These are phyloP conservation scores for Myxozyma vanderwaltii DNA, from an alignment of 805 yeast genomes.

Conservation along the genomic window DNA sequence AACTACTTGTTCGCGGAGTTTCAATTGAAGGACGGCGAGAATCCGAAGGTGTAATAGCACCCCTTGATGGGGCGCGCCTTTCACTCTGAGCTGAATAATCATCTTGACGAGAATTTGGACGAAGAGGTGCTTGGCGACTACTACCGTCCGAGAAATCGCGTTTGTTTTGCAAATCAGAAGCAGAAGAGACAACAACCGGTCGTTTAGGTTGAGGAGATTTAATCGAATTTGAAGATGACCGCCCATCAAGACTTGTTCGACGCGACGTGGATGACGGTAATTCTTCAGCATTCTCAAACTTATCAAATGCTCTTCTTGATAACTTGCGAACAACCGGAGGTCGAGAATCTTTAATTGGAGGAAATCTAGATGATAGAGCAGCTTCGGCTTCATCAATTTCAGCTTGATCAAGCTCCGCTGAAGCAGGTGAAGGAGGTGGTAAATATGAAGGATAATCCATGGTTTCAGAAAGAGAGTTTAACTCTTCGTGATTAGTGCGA, in stretches of 20 bases:
- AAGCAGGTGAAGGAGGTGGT: slow-evolving; percentile 21
- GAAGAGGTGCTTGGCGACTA: neutral
- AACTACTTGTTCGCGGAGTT: neutral
- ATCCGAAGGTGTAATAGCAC: slow-evolving; percentile 21
- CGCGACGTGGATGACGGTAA: neutral
- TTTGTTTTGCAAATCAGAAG: neutral
- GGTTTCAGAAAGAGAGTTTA: slow-evolving; percentile 15
- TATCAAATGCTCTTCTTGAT: slow-evolving; percentile 8
- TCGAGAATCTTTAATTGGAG: neutral
- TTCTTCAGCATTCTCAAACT: neutral
- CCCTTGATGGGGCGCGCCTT: slow-evolving; percentile 22
- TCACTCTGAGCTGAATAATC: slow-evolving; percentile 6
- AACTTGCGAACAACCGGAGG: neutral
- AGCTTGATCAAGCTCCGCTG: slow-evolving; percentile 1
- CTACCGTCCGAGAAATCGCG: slow-evolving; percentile 15
- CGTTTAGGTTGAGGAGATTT: slow-evolving; percentile 25
- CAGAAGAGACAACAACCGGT: neutral
- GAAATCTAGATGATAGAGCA: slow-evolving; percentile 10
- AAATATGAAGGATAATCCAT: slow-evolving; percentile 19
- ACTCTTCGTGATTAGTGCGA: neutral
- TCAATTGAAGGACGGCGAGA: slow-evolving; percentile 29
- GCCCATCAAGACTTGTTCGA: slow-evolving; percentile 10
- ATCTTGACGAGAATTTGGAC: neutral
- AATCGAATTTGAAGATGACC: slow-evolving; percentile 6
- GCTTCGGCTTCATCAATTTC: slow-evolving; percentile 20